Base-by-base conservation (phyloP, 352 stramenopile species). In the Blastocystis sp. region DNA sequence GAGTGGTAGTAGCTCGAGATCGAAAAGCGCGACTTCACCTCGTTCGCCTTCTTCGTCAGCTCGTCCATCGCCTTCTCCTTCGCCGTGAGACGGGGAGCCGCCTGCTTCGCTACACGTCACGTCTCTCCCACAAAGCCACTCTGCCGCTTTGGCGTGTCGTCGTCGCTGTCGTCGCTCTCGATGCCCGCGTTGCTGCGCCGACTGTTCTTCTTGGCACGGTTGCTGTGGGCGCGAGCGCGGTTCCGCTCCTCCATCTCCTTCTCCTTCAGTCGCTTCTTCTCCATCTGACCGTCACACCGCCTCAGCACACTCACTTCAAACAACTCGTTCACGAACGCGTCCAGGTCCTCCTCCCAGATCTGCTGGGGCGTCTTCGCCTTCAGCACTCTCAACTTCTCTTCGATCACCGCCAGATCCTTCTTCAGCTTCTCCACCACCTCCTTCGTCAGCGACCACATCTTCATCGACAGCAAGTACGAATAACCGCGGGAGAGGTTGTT, bases 401-500 rank as follows among this genome's bases (percentile, higher is more conserved):
- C 93, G 55, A 93, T 95, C 62, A 94, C 94, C 69, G 94, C 90
- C 51, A 97, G 92, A 26, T 99, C 95, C 21, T 94, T 92, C 59
- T 94, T 93, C 9, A 98, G 92, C 10, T 93, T 94, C 60, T 97
- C 93, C 2, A 98, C 74, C n/a, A 95, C 94, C 88, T 98, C 96
- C 77, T 94, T 94, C 24, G 96, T 98, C 74, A 98, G 91, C 55
- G 94, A 97, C 82, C 94, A 95, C 59, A 98, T 92, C 69, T 96
- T 95, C 95, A 98, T 98, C 63, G 94, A 98, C 41, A 98, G 90
- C 39, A 98, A 90, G 88, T 98, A 98, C 80, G 98, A 95, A 89
- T 97, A 98, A 63, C 90, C 90, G n/a, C 62, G 26, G 41, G 16
- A 31, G 45, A 79, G 37, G 19, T 89, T 24, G 1, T 95, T 94